Percentiles rank a stretch among this genome's conserved stretches.
Evolutionary conservation across 768 basidiomycete species (phyloP).

Genomic region (Serendipita sp.): DNA sequence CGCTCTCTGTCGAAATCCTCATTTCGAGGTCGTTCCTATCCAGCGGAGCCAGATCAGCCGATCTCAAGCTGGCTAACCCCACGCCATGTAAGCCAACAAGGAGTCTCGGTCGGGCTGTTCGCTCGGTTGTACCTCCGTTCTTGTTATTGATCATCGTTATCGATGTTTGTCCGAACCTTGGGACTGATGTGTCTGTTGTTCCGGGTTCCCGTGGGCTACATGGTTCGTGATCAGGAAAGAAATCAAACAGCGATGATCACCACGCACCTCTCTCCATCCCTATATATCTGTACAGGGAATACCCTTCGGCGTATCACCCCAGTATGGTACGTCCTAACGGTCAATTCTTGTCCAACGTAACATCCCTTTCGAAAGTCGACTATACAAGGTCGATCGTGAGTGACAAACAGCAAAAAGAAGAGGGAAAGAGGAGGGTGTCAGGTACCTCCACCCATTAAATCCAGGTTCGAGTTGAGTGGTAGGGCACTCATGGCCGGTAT

Average conservation of each 20-base stretch:
- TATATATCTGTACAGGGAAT: slow-evolving; percentile 53
- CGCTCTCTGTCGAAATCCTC: neutral
- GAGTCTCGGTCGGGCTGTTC: neutral
- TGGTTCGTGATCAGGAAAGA: neutral
- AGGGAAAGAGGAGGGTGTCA: slow-evolving; percentile 15
- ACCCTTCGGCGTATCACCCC: slow-evolving; percentile 84
- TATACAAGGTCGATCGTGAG: slow-evolving; percentile 20
- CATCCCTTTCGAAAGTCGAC: slow-evolving; percentile 98
- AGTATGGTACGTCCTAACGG: slow-evolving; percentile 91
- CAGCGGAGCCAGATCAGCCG: neutral
- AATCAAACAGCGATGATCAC: neutral
- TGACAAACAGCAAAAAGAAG: neutral
- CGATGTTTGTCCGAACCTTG: neutral
- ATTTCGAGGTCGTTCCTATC: neutral
- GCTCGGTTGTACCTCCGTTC: neutral
- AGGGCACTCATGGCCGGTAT: slow-evolving; percentile 64
- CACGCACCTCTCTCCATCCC: neutral
- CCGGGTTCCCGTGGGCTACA: neutral
- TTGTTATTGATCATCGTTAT: neutral
- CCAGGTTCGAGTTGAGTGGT: slow-evolving; percentile 90
- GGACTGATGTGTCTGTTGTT: neutral
- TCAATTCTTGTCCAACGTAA: slow-evolving; percentile 94
- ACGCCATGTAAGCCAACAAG: neutral
- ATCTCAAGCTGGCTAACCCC: neutral
- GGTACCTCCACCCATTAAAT: slow-evolving; percentile 85